Evolutionary conservation across 2,329 filamentous ascomycete genomes (phyloP).

Genomic region (Exophiala sideris): DNA sequence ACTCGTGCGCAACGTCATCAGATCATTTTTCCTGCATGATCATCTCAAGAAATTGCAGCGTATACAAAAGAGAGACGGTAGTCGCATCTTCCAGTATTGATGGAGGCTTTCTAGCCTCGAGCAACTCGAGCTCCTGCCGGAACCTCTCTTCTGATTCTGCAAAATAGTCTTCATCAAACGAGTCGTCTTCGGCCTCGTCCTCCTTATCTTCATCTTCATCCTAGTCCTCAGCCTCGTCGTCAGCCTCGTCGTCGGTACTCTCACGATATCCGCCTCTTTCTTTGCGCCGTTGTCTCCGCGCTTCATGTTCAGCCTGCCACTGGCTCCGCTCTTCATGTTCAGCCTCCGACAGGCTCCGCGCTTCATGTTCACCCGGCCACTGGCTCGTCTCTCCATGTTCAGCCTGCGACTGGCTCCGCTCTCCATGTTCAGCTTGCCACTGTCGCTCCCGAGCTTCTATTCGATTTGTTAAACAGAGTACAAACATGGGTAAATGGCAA

Average conservation of each 20-base stretch:
- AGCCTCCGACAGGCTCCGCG: too few relatives aligned
- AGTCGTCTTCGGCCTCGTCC: slow-evolving; percentile 38
- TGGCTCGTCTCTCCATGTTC: too few relatives aligned
- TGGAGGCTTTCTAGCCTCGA: slow-evolving; percentile 43
- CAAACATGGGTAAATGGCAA: neutral
- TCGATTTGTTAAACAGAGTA: slow-evolving; percentile 18
- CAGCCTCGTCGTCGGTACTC: slow-evolving; percentile 39
- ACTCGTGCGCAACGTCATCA: slow-evolving; percentile 32
- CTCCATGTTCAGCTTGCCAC: too few relatives aligned
- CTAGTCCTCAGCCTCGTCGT: too few relatives aligned
- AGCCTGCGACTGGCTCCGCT: too few relatives aligned
- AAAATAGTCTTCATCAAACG: slow-evolving; percentile 47
- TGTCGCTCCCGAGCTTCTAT: slow-evolving; percentile 34
- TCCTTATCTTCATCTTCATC: slow-evolving; percentile 42
- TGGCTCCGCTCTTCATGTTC: too few relatives aligned
- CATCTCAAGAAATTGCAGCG: slow-evolving; percentile 44
- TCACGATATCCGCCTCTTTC: slow-evolving; percentile 39
- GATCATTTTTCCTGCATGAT: slow-evolving; percentile 36
- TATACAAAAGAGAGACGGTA: slow-evolving; percentile 41
- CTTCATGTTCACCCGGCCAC: too few relatives aligned
- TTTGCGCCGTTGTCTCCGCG: slow-evolving; percentile 39
- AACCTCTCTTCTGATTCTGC: slow-evolving; percentile 44
- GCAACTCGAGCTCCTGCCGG: slow-evolving; percentile 42
- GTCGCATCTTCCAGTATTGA: slow-evolving; percentile 41
- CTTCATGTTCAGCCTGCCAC: slow-evolving; percentile 34